Conservation (phyloP, 768 basidiomycete genomes). For the Trametes cinnabarina region DNA sequence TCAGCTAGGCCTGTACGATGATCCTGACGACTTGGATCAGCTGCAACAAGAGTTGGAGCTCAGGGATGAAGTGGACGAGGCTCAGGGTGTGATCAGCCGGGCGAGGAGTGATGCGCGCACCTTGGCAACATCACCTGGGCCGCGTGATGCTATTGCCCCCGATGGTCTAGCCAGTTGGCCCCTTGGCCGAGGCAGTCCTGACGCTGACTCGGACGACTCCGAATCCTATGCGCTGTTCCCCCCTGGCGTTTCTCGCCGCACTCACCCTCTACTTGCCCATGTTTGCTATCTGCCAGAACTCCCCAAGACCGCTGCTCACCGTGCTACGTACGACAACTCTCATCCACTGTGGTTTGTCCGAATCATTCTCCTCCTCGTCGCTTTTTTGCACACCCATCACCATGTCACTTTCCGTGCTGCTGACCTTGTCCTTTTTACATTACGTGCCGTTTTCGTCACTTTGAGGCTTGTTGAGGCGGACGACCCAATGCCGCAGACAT, state of each 20-base stretch:
- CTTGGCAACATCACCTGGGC: too few species aligned
- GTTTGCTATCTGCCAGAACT: background rate
- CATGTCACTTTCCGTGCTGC: slow-evolving; percentile 3
- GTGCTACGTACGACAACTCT: too few species aligned
- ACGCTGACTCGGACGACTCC: background rate
- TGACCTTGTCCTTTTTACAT: background rate
- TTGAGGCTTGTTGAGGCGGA: background rate
- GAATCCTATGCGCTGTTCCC: background rate
- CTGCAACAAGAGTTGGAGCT: background rate
- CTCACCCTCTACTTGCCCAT: background rate
- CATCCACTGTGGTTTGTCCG: background rate
- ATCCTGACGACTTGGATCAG: background rate
- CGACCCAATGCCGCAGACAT: background rate
- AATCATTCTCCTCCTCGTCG: background rate
- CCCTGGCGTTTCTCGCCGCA: background rate
- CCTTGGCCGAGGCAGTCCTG: too few species aligned
- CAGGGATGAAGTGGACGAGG: too few species aligned
- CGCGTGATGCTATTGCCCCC: background rate
- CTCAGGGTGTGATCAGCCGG: too few species aligned
- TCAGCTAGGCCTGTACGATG: background rate
- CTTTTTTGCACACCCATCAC: background rate
- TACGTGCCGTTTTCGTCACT: background rate
- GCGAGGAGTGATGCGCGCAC: too few species aligned
- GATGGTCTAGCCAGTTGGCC: background rate
- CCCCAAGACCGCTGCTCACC: background rate